Evolutionary conservation across 2,329 filamentous ascomycete species (phyloP).

Genomic region (Raffaelea deltoideospora): DNA sequence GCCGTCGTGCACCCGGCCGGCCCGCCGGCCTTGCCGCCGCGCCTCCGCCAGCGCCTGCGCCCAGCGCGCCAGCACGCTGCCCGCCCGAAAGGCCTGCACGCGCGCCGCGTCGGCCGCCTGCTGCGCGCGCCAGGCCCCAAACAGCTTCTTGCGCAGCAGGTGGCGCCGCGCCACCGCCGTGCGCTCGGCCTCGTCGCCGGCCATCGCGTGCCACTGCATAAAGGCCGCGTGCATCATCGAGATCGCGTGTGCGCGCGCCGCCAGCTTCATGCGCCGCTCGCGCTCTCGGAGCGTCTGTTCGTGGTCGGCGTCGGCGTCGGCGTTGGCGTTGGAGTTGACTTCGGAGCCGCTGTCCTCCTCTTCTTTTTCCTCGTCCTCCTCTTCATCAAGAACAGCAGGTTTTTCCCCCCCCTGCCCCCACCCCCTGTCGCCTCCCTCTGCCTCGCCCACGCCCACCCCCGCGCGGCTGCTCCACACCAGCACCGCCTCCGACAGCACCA

Average conservation of each 20-base stretch:
- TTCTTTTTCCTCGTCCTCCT: not conserved
- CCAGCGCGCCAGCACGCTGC: slow-evolving; percentile 15
- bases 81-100: slow-evolving; percentile 20
- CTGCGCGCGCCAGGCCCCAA: slow-evolving; percentile 53
- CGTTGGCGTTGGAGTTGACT: not conserved
- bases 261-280: slow-evolving; percentile 40
- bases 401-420: not conserved
- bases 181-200: slow-evolving; percentile 48
- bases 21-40: slow-evolving; percentile 13
- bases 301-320: not conserved
- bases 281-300: slow-evolving; percentile 7
- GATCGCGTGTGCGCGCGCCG: slow-evolving; percentile 47
- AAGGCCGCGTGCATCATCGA: slow-evolving; percentile 51
- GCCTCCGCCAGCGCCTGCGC: slow-evolving; percentile 10
- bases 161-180: slow-evolving; percentile 56
- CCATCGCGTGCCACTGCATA: slow-evolving; percentile 51
- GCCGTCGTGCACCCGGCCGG: not conserved
- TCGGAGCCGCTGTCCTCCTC: not conserved
- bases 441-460: not conserved
- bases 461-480: slow-evolving; percentile 6
- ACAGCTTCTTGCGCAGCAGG: slow-evolving; percentile 53
- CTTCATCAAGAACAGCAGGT: not conserved
- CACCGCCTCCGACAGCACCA: slow-evolving; percentile 8
- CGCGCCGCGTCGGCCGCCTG: slow-evolving; percentile 44
- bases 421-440: not conserved